Conservation (phyloP, 169 alveolate species). For the Plasmodium adleri region DNA sequence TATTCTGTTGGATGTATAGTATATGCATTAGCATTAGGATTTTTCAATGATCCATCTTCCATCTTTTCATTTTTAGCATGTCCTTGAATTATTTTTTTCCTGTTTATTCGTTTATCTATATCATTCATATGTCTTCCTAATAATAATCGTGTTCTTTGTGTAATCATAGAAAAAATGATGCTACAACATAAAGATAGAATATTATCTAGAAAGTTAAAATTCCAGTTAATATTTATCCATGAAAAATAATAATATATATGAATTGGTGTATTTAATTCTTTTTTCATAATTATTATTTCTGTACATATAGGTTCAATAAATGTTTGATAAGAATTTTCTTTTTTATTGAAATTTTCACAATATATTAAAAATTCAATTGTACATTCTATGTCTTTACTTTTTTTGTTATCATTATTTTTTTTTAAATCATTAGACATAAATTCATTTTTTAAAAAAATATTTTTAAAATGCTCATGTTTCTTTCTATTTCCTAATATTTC, state of each 20-base stretch:
- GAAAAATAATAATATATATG: constrained; percentile 68
- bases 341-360: constrained; percentile 67
- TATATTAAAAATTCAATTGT: constrained; percentile 51
- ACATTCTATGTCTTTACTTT: constrained; percentile 50
- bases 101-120: constrained; percentile 18
- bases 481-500: constrained; percentile 7
- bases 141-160: constrained; percentile 71
- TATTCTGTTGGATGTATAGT: constrained; percentile 41
- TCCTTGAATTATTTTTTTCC: constrained; percentile 15
- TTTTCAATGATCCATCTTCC: constrained; percentile 54
- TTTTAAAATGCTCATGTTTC: constrained; percentile 23
- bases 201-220: constrained; percentile 60
- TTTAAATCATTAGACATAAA: constrained; percentile 27
- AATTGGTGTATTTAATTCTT: constrained; percentile 48
- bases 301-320: constrained; percentile 66
- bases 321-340: constrained; percentile 70
- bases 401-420: constrained; percentile 57
- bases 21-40: constrained; percentile 20
- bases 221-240: constrained; percentile 66
- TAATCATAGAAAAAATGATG: constrained; percentile 68
- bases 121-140: constrained; percentile 63
- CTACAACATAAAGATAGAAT: constrained; percentile 72
- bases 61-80: constrained; percentile 23
- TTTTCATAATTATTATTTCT: constrained; percentile 56
- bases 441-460: constrained; percentile 32